Evolutionary conservation across 371 early-diverging fungal species (phyloP), one percentile per base, ranked within the genome.

Genomic region (Synchytrium microbalum): DNA sequence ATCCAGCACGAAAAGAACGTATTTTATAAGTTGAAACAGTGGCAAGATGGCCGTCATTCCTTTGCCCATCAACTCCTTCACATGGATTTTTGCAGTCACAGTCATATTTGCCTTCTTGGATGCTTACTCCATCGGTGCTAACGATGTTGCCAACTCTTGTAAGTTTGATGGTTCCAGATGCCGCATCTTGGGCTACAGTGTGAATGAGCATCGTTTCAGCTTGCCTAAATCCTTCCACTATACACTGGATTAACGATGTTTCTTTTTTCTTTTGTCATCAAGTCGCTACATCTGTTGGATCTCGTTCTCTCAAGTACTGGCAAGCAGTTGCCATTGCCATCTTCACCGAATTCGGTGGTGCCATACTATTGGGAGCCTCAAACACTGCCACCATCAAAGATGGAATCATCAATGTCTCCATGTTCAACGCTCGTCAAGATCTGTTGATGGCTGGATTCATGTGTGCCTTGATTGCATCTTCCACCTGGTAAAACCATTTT

Each of bases 111-210:
- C 72, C 14, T 71, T 75, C 61, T 29, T 75, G 5, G 77, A 76
- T 58, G 78, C 76, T 59, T 78, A 67, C 67, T 67, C 71, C 28
- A 76, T 78, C 61, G 77, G 93, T 67, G 92, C 93, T 38, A 93
- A 93, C 73, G 93, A 93, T 75, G 93, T 93, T 13, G 86, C 93
- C 69, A 92, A 93, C 69, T 82, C 90, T 2, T 93, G n/a, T n/a
- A n/a, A n/a, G n/a, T n/a, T n/a, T n/a, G n/a, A n/a, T n/a, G n/a
- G n/a, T n/a, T n/a, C n/a, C n/a, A n/a, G n/a, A 58, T 23, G 24
- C 58, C 25, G 60, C 63, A 31, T 59, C 59, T 2, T 54, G 54
- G 2, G 62, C 26, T 59, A 24, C 58, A 23, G 29, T 30, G 29
- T 24, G 27, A 5, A 16, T 58, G 58, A 19, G 19, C 30, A n/a